Base-by-base conservation (phyloP, 331 rosid genomes). In the Malus hybrid region DNA sequence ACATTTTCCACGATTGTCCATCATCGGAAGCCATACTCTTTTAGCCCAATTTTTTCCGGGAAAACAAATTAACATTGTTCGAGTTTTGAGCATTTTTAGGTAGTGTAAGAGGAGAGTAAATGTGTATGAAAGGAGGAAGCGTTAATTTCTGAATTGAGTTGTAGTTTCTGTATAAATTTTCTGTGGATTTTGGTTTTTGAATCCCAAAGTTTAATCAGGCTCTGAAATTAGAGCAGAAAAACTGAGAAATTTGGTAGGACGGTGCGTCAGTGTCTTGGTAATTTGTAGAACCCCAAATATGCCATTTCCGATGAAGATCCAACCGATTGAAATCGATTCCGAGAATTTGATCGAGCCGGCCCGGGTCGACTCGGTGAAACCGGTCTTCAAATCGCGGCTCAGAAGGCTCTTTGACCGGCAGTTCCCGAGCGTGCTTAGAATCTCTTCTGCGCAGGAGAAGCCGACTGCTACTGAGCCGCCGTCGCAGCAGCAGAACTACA, bases 261-360 rank as follows among this genome's bases (percentile, higher is more conserved):
- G 42, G 57, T 20, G 73, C 24, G 69, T 16, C 69, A 32, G 46
- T 31, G 34, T 62, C 24, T n/a, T 9, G 29, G 10, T 62, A 13
- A 6, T 6, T 44, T 68, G 34, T 22, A 31, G 18, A 42, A 20
- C 14, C 39, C 36, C 5, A 28, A 55, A 27, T n/a, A 73, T 77
- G 76, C 75, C 77, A 34, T 87, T 89, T 84, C 91, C 96, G 76
- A 85, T 91, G 97, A 93, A 89, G 92, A 85, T 93, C 85, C 97
- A 91, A 76, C 98, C 98, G 0, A 88, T 93, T 6, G 93, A 93
- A 39, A 75, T 82, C 57, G 90, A 93, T 79, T 60, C 93, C 44
- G 86, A 85, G 76, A 71, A 73, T 42, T 76, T 69, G 57, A 85
- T 84, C 55, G 94, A 81, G 13, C 67, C 80, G 27, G 81, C 72